phyloP scores from a whole-genome alignment of 805 yeast species.

The Cyberlindnera maritima region DNA sequence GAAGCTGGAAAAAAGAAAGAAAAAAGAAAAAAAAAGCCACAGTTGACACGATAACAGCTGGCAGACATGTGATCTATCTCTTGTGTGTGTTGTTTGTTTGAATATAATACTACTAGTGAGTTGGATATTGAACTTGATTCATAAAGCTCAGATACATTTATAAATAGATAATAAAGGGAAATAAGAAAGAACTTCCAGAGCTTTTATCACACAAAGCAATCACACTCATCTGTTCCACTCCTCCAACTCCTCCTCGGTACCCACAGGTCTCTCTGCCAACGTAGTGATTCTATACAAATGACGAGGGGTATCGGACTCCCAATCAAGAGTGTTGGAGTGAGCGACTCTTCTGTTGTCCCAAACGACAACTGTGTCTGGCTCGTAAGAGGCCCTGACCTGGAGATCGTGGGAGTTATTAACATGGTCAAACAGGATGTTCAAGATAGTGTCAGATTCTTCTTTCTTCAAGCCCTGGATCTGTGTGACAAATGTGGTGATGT shows the following conservation, averaged over 20 bases:
- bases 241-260: slow-evolving; percentile 39
- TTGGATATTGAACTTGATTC: no score
- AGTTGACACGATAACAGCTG: no score
- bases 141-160: no score
- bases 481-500: slow-evolving; percentile 60
- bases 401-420: slow-evolving; percentile 53
- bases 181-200: no score
- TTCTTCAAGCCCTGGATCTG: slow-evolving; percentile 68
- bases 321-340: slow-evolving; percentile 73
- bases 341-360: slow-evolving; percentile 78
- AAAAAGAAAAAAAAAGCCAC: no score
- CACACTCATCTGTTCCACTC: slow-evolving; percentile 22
- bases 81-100: no score
- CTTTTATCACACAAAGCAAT: no score
- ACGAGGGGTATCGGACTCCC: slow-evolving; percentile 63
- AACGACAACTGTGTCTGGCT: slow-evolving; percentile 63
- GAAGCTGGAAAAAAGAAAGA: not conserved
- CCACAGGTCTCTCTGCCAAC: slow-evolving; percentile 67
- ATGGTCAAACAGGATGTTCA: slow-evolving; percentile 54
- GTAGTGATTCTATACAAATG: slow-evolving; percentile 76
- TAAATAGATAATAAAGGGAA: no score
- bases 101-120: no score
- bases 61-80: no score
- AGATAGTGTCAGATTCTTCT: slow-evolving; percentile 63
- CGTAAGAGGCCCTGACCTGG: slow-evolving; percentile 70